A percentile compares a stretch with the other conserved stretches of the same genome.
Conservation (phyloP, 129 eudicot species). For the Calendula officinalis region DNA sequence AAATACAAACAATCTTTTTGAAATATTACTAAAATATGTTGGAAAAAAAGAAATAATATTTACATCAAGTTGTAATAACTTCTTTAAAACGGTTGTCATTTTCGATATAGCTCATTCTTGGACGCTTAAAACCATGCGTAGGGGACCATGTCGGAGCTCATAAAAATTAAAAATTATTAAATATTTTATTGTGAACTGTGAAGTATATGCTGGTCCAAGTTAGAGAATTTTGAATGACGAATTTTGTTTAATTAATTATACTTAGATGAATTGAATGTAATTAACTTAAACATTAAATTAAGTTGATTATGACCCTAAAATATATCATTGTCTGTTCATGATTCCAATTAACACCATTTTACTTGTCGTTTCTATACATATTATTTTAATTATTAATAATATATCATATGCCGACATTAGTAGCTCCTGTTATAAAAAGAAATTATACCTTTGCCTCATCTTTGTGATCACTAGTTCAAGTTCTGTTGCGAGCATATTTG, state of each 20-base stretch:
- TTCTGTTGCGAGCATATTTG: too few relatives aligned
- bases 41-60: neutral
- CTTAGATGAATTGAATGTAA: constrained; percentile 30
- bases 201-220: constrained; percentile 27
- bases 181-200: neutral
- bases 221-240: constrained; percentile 9
- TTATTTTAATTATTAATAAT: neutral
- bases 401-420: neutral
- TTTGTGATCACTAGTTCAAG: too few relatives aligned
- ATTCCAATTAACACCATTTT: constrained; percentile 35
- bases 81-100: constrained; percentile 19
- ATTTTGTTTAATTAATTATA: constrained; percentile 12
- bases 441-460: too few relatives aligned
- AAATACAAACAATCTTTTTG: neutral
- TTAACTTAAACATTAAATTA: constrained; percentile 11
- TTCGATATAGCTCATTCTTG: constrained; percentile 33
- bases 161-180: neutral
- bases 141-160: constrained; percentile 30
- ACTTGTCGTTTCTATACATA: constrained; percentile 13
- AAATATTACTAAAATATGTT: neutral
- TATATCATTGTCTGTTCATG: constrained; percentile 23
- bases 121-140: constrained; percentile 37
- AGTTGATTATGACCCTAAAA: constrained; percentile 26
- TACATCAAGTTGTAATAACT: constrained; percentile 11
- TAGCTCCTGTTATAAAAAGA: too few relatives aligned